Percentiles rank a stretch among this genome's conserved stretches.
Evolutionary conservation across 1,139 yeast species (phyloP).

Genomic region (Zygoascus sp.): DNA sequence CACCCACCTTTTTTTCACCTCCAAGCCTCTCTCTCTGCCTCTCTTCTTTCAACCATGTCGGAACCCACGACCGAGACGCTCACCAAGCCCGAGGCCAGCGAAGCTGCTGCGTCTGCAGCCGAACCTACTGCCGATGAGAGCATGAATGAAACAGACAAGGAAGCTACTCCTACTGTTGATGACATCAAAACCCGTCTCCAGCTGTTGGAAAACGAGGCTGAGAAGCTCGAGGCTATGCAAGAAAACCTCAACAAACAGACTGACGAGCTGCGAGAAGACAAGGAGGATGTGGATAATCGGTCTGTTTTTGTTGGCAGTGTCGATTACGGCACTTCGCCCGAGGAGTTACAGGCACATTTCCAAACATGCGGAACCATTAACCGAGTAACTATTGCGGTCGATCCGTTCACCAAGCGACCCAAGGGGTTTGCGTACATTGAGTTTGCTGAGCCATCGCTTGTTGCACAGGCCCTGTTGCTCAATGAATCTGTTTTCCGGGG

Average conservation of each 20-base stretch:
- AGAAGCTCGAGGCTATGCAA: conserved; percentile 49
- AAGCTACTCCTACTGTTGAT: conserved; percentile 20
- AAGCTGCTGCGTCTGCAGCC: background rate
- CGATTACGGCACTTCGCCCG: conserved; percentile 73
- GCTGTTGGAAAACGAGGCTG: conserved; percentile 52
- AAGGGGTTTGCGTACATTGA: conserved; percentile 86
- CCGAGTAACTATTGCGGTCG: conserved; percentile 73
- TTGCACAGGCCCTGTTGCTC: conserved; percentile 59
- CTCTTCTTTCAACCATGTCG: background rate
- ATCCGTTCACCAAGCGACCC: conserved; percentile 71
- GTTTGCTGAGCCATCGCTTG: conserved; percentile 60
- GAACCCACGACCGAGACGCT: background rate
- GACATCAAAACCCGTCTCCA: conserved; percentile 36
- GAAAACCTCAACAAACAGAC: conserved; percentile 45
- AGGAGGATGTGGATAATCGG: conserved; percentile 64
- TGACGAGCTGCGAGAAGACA: conserved; percentile 43
- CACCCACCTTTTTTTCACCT: background rate
- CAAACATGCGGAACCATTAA: conserved; percentile 70
- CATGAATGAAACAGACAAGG: conserved; percentile 1
- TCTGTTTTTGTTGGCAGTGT: conserved; percentile 87
- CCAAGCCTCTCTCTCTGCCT: background rate
- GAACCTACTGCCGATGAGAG: background rate
- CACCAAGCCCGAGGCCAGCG: background rate
- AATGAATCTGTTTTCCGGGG: conserved; percentile 66
- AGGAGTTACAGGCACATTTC: conserved; percentile 76